These are phyloP conservation scores for Cymbopogon flexuosus DNA, from an alignment of 202 grass and related monocot species.

Conservation along the genomic window DNA sequence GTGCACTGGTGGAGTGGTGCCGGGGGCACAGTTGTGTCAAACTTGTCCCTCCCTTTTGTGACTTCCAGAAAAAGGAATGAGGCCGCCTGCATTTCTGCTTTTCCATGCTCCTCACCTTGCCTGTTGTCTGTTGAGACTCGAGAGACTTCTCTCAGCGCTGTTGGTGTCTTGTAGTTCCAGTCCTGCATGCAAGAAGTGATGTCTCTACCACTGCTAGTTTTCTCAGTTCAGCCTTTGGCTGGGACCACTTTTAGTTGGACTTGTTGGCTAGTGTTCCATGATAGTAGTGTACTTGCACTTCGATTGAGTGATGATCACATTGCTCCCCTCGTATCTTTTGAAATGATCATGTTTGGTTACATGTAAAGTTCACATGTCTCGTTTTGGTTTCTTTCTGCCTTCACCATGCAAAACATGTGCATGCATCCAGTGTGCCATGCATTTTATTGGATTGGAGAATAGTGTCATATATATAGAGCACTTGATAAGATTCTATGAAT, in stretches of 20 bases:
- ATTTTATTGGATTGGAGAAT: neutral
- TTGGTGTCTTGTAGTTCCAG: slow-evolving; percentile 17
- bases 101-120: neutral
- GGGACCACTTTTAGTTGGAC: slow-evolving; percentile 17
- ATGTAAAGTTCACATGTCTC: neutral
- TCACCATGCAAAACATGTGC: neutral
- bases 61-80: slow-evolving; percentile 32
- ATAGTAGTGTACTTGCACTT: neutral
- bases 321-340: neutral
- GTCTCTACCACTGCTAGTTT: neutral
- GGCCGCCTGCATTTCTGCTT: neutral
- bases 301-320: neutral
- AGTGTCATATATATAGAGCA: neutral
- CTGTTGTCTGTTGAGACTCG: slow-evolving; percentile 27
- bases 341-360: neutral
- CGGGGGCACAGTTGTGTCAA: slow-evolving; percentile 25
- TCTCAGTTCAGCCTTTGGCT: slow-evolving; percentile 15
- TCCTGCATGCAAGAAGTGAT: neutral
- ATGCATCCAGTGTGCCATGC: too few species aligned
- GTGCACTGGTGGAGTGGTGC: neutral
- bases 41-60: slow-evolving; percentile 27
- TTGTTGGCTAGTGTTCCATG: slow-evolving; percentile 1
- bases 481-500: too few species aligned
- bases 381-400: neutral
- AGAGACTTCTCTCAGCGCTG: neutral